Base-by-base conservation (phyloP, 2,329 filamentous ascomycete genomes). In the Aspergillus ochraceoroseus region DNA sequence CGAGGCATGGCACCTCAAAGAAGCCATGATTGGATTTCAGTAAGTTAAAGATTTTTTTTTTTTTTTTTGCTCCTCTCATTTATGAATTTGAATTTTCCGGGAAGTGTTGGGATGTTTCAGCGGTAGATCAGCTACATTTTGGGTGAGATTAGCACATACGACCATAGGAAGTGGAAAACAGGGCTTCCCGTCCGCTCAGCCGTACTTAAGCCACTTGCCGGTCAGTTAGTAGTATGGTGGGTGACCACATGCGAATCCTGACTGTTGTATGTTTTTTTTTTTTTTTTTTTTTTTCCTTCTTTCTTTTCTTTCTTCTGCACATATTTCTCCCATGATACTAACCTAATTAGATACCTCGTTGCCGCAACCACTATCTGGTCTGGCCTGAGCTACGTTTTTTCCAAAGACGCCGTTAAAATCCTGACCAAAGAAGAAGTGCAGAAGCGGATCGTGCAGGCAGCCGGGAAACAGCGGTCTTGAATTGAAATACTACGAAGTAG, bases 341-440 rank as follows among this genome's bases (percentile, higher is more conserved):
- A 49, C 56, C 65, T 42, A 52, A 49, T 62, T 32, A 90, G 86
- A 58, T 90, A 86, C 54, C 66, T 94, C 9, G 90, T 98, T 2
- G 89, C 88, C 0, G 77, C 75, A 0, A 98, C 92, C 3, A 98
- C 92, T 0, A 67, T 94, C 4, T 96, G 89, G 86, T 95, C 88
- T 48, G 92, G 92, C 5, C 73, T 89, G 9, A 95, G 89, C 63
- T 98, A 98, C 62, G 74, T 94, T 5, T 94, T 83, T 61, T 86
- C 80, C 52, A 95, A 92, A 62, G 84, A 94, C 55, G 90, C 88
- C 0, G 89, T 96, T 20, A 94, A 84, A 63, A 95, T 96, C 41
- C 63, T 96, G 28, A 69, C 62, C 9, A 66, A 70, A 28, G 56
- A 67, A 33, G 65, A 70, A 37, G 52, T 66, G 12, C 62, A 67